Percentiles rank a stretch among this genome's conserved stretches.
phyloP scores from a whole-genome alignment of 2,329 filamentous ascomycete genomes.

The Fusarium udum region DNA sequence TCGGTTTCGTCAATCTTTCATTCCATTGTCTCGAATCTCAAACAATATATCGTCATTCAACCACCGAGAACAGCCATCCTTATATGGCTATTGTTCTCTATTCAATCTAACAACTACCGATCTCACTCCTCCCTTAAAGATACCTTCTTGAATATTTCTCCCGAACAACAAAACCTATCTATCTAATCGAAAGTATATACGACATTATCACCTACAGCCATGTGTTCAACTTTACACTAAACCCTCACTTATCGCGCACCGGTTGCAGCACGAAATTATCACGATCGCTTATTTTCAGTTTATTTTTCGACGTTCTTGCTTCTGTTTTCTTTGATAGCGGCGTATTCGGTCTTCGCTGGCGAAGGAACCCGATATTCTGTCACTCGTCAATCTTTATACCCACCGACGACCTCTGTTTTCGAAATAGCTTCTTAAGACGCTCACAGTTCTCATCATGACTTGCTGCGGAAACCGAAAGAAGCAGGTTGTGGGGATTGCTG shows the following conservation, averaged over 20 bases:
- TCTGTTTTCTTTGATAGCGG: constrained; percentile 34
- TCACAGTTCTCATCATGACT: constrained; percentile 60
- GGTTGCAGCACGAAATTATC: constrained; percentile 32
- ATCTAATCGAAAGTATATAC: constrained; percentile 5
- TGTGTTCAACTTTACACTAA: constrained; percentile 25
- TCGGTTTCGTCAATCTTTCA: constrained; percentile 36
- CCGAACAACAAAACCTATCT: background rate
- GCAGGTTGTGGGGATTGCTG: constrained; percentile 73
- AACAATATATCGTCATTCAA: constrained; percentile 27
- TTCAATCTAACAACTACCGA: background rate
- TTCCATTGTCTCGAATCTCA: constrained; percentile 28
- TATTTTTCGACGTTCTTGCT: background rate
- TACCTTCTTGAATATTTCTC: background rate
- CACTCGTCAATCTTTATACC: constrained; percentile 23
- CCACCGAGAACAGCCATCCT: constrained; percentile 15
- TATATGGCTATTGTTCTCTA: constrained; percentile 13
- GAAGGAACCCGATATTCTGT: constrained; percentile 52
- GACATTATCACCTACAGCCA: constrained; percentile 25
- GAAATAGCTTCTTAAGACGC: constrained; percentile 16
- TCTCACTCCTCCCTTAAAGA: background rate
- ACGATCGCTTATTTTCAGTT: constrained; percentile 28
- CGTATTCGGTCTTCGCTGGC: constrained; percentile 61
- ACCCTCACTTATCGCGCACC: constrained; percentile 27
- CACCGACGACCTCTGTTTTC: constrained; percentile 20
- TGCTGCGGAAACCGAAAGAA: constrained; percentile 73